Percentiles rank a stretch among this genome's conserved stretches.
Evolutionary conservation across 441 rosid species (phyloP).

Genomic region (Adansonia rubrostipa): DNA sequence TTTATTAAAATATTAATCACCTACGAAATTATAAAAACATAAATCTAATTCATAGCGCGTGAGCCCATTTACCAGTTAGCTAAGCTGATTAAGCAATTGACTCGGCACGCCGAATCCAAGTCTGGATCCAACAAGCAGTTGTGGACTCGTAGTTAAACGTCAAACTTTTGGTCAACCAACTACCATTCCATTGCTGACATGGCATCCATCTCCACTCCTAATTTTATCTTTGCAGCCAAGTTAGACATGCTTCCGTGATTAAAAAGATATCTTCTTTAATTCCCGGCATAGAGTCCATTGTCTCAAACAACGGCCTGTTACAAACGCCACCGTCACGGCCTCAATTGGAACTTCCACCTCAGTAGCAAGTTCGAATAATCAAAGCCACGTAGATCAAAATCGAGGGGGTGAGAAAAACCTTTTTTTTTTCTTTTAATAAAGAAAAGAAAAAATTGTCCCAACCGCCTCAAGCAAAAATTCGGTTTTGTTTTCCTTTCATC

Average conservation of each 20-base stretch:
- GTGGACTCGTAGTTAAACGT: not conserved
- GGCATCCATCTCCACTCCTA: not conserved
- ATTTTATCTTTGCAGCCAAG: slow-evolving; percentile 13
- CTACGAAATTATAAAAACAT: no score
- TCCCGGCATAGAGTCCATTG: not conserved
- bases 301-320: slow-evolving; percentile 18
- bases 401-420: slow-evolving; percentile 19
- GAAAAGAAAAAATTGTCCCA: slow-evolving; percentile 16
- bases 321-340: not conserved
- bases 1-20: no score
- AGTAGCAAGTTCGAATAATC: no score
- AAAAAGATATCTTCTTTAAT: not conserved
- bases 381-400: not conserved
- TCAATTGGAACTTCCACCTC: not conserved
- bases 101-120: not conserved
- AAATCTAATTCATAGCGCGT: not conserved
- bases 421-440: not conserved
- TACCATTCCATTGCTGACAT: slow-evolving; percentile 28
- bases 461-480: slow-evolving; percentile 33
- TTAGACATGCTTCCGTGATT: slow-evolving; percentile 15
- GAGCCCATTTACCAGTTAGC: not conserved
- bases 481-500: slow-evolving; percentile 20
- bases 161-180: slow-evolving; percentile 19
- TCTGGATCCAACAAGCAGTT: slow-evolving; percentile 4
- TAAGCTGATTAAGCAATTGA: not conserved